Percentiles rank a stretch among this genome's conserved stretches.
Evolutionary conservation across 345 rosid species (phyloP).

Genomic region (Gossypium bickii): DNA sequence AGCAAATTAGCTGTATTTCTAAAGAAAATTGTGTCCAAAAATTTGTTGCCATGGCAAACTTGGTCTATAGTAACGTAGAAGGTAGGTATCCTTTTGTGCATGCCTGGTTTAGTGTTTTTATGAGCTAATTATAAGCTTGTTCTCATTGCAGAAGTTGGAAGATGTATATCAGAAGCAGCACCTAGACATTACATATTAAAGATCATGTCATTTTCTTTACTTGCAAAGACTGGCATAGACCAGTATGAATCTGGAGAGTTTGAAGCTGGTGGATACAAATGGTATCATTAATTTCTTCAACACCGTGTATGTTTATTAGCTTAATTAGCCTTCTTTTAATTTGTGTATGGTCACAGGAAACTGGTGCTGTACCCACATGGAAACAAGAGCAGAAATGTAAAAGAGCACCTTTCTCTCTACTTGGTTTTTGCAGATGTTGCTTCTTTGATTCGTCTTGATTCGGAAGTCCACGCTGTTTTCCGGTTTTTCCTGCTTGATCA

Average conservation of each 20-base stretch:
- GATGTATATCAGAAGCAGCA: slow-evolving; percentile 36
- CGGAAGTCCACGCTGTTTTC: slow-evolving; percentile 44
- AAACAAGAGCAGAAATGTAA: slow-evolving; percentile 50
- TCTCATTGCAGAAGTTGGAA: slow-evolving; percentile 30
- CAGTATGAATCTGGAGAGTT: slow-evolving; percentile 58
- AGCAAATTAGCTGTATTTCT: neutral
- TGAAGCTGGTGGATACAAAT: slow-evolving; percentile 68
- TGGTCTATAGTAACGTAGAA: neutral
- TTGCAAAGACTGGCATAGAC: slow-evolving; percentile 35
- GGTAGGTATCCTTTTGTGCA: slow-evolving; percentile 7
- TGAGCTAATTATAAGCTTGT: neutral
- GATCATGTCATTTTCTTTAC: slow-evolving; percentile 44
- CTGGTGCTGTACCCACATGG: slow-evolving; percentile 58
- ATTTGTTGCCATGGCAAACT: slow-evolving; percentile 17
- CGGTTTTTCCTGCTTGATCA: slow-evolving; percentile 50
- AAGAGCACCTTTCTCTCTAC: slow-evolving; percentile 52
- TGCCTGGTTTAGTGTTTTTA: neutral
- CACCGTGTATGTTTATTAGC: neutral
- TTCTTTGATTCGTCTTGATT: slow-evolving; percentile 30
- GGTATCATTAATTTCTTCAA: slow-evolving; percentile 31
- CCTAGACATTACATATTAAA: slow-evolving; percentile 53
- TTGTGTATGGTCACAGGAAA: slow-evolving; percentile 37
- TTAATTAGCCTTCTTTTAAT: neutral
- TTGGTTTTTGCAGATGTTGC: slow-evolving; percentile 40
- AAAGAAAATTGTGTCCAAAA: neutral